Evolutionary conservation across 805 yeast species (phyloP), one percentile per base, ranked within the genome.

Genomic region (Suhomyces sp.): DNA sequence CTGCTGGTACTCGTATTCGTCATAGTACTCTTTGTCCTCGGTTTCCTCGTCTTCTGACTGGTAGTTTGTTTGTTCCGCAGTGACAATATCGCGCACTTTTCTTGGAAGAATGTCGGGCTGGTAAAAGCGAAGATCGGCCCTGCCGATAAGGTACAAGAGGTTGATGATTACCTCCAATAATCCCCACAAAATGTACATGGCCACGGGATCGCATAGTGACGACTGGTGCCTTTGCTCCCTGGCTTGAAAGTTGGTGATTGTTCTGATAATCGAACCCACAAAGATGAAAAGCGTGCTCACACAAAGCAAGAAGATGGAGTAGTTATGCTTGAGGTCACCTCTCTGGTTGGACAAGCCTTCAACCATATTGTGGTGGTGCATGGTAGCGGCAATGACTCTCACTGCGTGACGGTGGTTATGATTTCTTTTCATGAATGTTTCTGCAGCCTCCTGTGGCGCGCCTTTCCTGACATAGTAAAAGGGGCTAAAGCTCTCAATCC

Each of bases 91-190:
- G 55, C 77, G 63, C 49, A 74, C 76, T 47, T 63, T 68, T 44
- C 62, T 61, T 13, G 75, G 78, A 54, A 82, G 70, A 41, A 67
- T 69, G 65, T 87, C 92, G 13, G 94, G 93, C 68, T 88, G 83
- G 77, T 88, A 88, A 70, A 88, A 88, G 66, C 94, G 78, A 61
- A 88, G 74, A 66, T 88, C 94, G 49, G 85, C 82, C 65, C 96
- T 79, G n/a, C 84, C 83, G 35, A 84, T 61, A 52, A 88, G 66
- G 64, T 84, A 86, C 33, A 84, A 56, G 10, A 83, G 50, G 57
- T 84, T 80, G 52, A 84, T 81, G 29, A 85, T 60, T 0, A 77
- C 72, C 70, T 88, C 94, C 46, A 85, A 71, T 4, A 78, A 80
- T 29, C 92, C 92, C 82, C 88, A 87, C 58, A 81, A 71, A 24